Evolutionary conservation across 257 asterid genomes (phyloP), one percentile per base, ranked within the genome.

Genomic region (Eustoma russellianum): DNA sequence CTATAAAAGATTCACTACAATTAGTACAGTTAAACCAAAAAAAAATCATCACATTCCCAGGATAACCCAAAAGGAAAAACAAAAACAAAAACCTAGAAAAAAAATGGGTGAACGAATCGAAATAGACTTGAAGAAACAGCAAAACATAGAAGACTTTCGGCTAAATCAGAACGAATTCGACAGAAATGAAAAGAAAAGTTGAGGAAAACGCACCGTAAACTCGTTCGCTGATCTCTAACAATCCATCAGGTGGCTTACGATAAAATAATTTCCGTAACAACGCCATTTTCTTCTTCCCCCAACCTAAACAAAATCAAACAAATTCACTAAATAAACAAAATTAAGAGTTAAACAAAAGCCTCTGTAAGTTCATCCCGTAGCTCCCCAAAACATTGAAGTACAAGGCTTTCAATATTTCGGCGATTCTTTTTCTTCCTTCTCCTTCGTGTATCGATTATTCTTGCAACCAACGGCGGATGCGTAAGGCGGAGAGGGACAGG

Each of bases 171-270:
- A 53, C 28, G 47, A 33, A 43, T n/a, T 2, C 49, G 24, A 49
- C 11, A 61, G 19, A 15, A 6, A 18, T 40, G 5, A 59, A 59
- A 17, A 6, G 15, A 46, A 49, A 60, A 38, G 17, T 9, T 33
- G 13, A 48, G 50, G 0, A 38, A 52, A 68, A 10, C 76, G 52
- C 66, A 88, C 97, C 97, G 55, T 82, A 88, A 74, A 88, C 93
- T 63, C 94, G 69, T 74, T 88, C 97, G 74, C 81, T 67, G 79
- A 84, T 84, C 85, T 88, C 97, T 38, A 88, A 81, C 46, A 88
- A 93, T 56, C 96, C 96, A 63, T 88, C 93, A 13, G 90, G 91
- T 40, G 96, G 96, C 79, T 88, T 88, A 71, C 90, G 74, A 67
- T 78, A 84, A 73, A 88, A 88, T 77, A 84, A 55, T 75, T 84